Evolutionary conservation across 306 rosid genomes (phyloP).

Genomic region (Glycyrrhiza uralensis): DNA sequence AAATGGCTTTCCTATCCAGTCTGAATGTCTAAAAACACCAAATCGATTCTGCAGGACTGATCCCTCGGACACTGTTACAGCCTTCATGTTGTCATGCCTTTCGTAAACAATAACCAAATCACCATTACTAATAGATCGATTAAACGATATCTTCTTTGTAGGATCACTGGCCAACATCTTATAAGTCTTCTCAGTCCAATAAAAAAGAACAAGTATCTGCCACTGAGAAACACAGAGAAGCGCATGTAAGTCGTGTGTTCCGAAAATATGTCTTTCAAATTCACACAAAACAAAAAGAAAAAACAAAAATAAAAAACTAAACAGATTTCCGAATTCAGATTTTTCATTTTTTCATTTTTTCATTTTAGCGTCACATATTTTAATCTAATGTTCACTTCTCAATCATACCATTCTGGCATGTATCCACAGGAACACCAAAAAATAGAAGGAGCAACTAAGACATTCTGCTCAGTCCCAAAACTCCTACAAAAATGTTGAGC

Average conservation of each 20-base stretch:
- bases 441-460: neutral
- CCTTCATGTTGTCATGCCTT: conserved; percentile 78
- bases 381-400: neutral
- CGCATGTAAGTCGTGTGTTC: neutral
- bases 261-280: neutral
- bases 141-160: conserved; percentile 48
- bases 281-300: neutral
- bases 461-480: neutral
- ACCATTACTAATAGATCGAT: conserved; percentile 47
- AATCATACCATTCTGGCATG: neutral
- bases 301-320: neutral
- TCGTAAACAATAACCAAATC: conserved; percentile 79
- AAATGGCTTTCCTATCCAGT: conserved; percentile 82
- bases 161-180: conserved; percentile 58
- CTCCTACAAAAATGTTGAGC: neutral
- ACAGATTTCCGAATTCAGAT: neutral
- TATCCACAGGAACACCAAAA: neutral
- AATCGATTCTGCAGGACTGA: conserved; percentile 68
- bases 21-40: conserved; percentile 71
- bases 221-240: neutral
- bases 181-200: neutral
- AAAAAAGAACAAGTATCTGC: neutral
- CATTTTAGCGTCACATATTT: neutral
- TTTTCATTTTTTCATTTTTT: neutral
- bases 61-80: conserved; percentile 53